Evolutionary conservation across 306 rosid species (phyloP).

Genomic region (Castanea crenata): DNA sequence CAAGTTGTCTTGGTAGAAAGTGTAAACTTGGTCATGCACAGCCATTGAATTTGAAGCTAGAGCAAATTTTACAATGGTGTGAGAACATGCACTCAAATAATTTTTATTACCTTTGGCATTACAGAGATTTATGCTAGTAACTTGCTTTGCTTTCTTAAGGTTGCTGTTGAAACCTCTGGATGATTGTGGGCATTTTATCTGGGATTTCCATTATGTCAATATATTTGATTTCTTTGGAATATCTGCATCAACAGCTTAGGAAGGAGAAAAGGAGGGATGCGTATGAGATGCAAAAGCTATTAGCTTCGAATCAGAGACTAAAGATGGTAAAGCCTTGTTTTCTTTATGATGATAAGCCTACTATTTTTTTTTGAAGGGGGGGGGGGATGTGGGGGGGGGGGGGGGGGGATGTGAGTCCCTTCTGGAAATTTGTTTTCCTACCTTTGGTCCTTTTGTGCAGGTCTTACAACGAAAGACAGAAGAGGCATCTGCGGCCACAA

Average conservation of each 20-base stretch:
- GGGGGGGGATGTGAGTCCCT: background rate
- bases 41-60: background rate
- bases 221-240: slow-evolving; percentile 7
- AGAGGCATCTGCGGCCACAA: slow-evolving; percentile 73
- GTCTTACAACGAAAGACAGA: slow-evolving; percentile 87
- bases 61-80: background rate
- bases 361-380: background rate
- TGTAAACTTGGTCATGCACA: background rate
- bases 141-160: background rate
- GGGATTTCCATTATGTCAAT: background rate
- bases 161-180: background rate
- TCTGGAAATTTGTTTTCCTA: background rate
- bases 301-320: slow-evolving; percentile 66
- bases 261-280: slow-evolving; percentile 64
- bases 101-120: background rate
- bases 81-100: background rate
- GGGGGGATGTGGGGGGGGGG: too few relatives aligned
- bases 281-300: slow-evolving; percentile 53
- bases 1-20: background rate
- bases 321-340: slow-evolving; percentile 51
- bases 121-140: background rate
- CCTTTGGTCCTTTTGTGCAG: slow-evolving; percentile 37
- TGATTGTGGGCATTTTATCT: background rate
- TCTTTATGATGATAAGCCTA: background rate
- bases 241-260: slow-evolving; percentile 62